Evolutionary conservation across 805 yeast species (phyloP).

Genomic region (Ogataea pini): DNA sequence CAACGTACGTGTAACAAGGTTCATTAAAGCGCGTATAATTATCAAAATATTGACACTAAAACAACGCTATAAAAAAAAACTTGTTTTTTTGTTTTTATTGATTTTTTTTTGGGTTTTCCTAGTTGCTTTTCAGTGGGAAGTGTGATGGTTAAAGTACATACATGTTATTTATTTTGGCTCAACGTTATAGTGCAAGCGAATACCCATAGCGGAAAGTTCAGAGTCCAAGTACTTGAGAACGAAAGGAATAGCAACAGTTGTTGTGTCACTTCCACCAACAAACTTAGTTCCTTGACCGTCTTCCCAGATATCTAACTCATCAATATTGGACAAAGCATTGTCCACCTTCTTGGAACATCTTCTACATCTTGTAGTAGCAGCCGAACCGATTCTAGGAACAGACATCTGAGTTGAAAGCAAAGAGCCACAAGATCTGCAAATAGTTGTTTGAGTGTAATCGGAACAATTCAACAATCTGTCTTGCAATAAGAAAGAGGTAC

Average conservation of each 20-base stretch:
- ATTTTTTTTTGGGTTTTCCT: too few relatives aligned
- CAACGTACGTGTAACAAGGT: too few relatives aligned
- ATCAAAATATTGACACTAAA: background rate
- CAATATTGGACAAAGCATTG: slow-evolving; percentile 52
- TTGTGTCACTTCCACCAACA: slow-evolving; percentile 90
- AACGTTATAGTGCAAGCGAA: slow-evolving; percentile 85
- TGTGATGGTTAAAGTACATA: slow-evolving; percentile 3
- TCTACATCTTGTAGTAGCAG: slow-evolving; percentile 81
- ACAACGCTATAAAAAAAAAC: too few relatives aligned
- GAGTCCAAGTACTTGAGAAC: slow-evolving; percentile 94
- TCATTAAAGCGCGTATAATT: background rate
- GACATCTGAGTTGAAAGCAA: slow-evolving; percentile 84
- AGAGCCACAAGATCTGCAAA: slow-evolving; percentile 94
- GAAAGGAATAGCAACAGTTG: slow-evolving; percentile 95
- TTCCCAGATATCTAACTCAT: slow-evolving; percentile 87
- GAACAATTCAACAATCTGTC: slow-evolving; percentile 94
- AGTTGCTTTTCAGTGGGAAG: too few relatives aligned
- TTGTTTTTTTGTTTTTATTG: too few relatives aligned
- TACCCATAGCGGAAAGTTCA: slow-evolving; percentile 97
- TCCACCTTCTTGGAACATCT: slow-evolving; percentile 81
- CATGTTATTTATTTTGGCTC: slow-evolving; percentile 48
- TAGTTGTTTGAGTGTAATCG: slow-evolving; percentile 87
- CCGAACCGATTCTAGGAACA: slow-evolving; percentile 86
- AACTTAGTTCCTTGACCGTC: slow-evolving; percentile 93
- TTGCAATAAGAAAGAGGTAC: slow-evolving; percentile 91